These are phyloP conservation scores for Beauveria brongniartii DNA, from an alignment of 2,329 filamentous ascomycete species.

Conservation along the genomic window DNA sequence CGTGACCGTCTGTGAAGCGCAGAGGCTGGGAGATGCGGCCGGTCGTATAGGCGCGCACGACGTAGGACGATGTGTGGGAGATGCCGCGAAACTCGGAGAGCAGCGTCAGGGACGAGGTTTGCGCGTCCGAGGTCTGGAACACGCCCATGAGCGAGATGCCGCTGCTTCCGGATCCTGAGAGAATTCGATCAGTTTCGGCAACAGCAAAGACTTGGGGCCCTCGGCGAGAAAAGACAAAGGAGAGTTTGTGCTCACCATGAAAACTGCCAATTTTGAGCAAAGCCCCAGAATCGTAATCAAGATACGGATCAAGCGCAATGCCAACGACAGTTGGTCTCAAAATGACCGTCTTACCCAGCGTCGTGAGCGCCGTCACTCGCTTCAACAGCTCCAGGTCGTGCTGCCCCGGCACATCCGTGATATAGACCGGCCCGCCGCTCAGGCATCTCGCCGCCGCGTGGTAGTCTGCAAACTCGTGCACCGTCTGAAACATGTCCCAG, in stretches of 20 bases:
- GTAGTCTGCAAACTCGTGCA: slow-evolving; percentile 63
- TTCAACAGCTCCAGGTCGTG: slow-evolving; percentile 68
- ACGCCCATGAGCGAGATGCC: slow-evolving; percentile 48
- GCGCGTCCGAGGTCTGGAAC: slow-evolving; percentile 6
- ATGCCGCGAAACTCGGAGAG: slow-evolving; percentile 4
- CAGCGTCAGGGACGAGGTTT: background rate
- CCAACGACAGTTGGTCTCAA: slow-evolving; percentile 71
- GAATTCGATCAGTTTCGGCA: background rate
- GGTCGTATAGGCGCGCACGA: slow-evolving; percentile 7
- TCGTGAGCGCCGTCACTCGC: slow-evolving; percentile 72
- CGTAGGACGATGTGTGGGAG: background rate
- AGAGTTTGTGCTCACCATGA: slow-evolving; percentile 43
- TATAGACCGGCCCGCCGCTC: slow-evolving; percentile 86
- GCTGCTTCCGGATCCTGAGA: slow-evolving; percentile 47
- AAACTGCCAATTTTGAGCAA: slow-evolving; percentile 75
- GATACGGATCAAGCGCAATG: slow-evolving; percentile 65
- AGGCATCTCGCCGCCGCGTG: slow-evolving; percentile 87
- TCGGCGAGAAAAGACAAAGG: background rate
- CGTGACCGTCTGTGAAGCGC: background rate
- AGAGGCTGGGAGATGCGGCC: background rate
- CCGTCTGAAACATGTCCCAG: slow-evolving; percentile 64
- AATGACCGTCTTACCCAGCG: slow-evolving; percentile 66
- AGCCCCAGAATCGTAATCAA: slow-evolving; percentile 62
- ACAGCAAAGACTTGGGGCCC: background rate
- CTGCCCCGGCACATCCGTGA: slow-evolving; percentile 80